Evolutionary conservation across 2,329 filamentous ascomycete species (phyloP), one percentile per base, ranked within the genome.

Genomic region (Colletotrichum sp.): DNA sequence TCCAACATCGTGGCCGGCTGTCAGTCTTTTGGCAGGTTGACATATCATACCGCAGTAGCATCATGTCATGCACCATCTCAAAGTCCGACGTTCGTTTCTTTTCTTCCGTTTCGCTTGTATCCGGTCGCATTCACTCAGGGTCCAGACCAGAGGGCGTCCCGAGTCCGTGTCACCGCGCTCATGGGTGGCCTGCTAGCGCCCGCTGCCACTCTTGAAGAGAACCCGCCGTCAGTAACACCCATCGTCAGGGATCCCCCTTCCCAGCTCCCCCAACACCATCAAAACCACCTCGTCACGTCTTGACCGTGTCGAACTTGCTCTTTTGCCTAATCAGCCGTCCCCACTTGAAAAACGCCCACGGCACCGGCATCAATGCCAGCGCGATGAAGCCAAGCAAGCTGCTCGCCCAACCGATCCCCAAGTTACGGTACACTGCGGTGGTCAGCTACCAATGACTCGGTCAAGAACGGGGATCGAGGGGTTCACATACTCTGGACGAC

Each of bases 341-440:
- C 44, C 82, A 90, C 69, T 84, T 87, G 81, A 89, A 91, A 16
- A 92, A 81, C 0, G 89, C 83, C 86, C 88, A 91, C 0, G 90
- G 90, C 21, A 91, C 85, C 0, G 89, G 89, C 71, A 90, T 79
- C 71, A 91, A 79, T 0, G 81, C 82, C 3, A 90, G 28, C 1
- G 88, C 84, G 5, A 92, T 80, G 68, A 90, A 89, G 0, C 83
- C 88, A 15, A 89, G 78, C 13, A 89, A 78, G 65, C 87, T 89
- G 8, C 83, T 86, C 1, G 88, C 88, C 88, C 88, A 90, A 18
- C 80, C 79, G 6, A 88, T 86, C 0, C 87, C 87, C 15, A 90
- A 79, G 5, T 79, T 82, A 8, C 82, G 71, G 59, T 88, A 89
- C 86, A 89, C 86, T 87, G 24, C 1, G 16, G 30, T 7, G 0